A percentile compares a stretch with the other conserved stretches of the same genome.
Conservation (phyloP, 2,329 filamentous ascomycete species). For the Ophiostoma himal-ulmi region DNA sequence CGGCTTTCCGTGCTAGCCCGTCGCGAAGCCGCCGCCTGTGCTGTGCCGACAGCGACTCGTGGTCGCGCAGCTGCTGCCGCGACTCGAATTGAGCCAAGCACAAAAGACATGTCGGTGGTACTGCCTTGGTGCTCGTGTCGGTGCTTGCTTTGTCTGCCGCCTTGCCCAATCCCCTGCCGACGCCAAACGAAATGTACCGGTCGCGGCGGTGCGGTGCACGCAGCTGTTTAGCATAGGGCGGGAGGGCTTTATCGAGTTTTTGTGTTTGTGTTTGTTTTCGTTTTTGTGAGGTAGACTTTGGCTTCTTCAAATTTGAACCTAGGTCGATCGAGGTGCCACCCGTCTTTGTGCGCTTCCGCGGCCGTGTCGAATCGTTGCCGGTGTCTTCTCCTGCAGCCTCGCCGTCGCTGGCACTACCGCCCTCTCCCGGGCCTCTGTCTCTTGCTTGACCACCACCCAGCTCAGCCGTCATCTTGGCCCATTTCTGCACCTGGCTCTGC, state of each 20-base stretch:
- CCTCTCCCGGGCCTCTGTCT: no score
- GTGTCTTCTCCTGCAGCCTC: slow-evolving; percentile 25
- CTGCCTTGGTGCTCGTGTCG: neutral
- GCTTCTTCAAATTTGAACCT: neutral
- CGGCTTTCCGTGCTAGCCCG: slow-evolving; percentile 16
- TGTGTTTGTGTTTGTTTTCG: neutral
- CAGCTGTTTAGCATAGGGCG: slow-evolving; percentile 24
- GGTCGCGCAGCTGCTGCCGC: slow-evolving; percentile 32
- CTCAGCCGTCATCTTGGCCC: slow-evolving; percentile 64
- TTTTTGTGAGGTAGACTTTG: neutral
- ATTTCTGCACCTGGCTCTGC: slow-evolving; percentile 55
- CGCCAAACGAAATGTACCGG: slow-evolving; percentile 54
- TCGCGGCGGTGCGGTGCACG: slow-evolving; percentile 31
- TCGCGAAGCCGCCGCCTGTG: slow-evolving; percentile 28
- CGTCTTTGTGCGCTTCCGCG: slow-evolving; percentile 24
- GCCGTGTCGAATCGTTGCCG: slow-evolving; percentile 19
- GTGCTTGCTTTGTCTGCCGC: slow-evolving; percentile 1
- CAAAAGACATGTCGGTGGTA: slow-evolving; percentile 44
- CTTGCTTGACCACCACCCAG: slow-evolving; percentile 32
- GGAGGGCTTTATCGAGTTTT: neutral
- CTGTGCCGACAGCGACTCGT: slow-evolving; percentile 28
- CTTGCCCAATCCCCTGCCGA: slow-evolving; percentile 33
- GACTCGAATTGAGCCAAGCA: slow-evolving; percentile 55
- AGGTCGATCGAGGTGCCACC: neutral
- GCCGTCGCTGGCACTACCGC: slow-evolving; percentile 14